phyloP scores from a whole-genome alignment of 2,329 filamentous ascomycete genomes.

The Ophiosphaerella korrae region DNA sequence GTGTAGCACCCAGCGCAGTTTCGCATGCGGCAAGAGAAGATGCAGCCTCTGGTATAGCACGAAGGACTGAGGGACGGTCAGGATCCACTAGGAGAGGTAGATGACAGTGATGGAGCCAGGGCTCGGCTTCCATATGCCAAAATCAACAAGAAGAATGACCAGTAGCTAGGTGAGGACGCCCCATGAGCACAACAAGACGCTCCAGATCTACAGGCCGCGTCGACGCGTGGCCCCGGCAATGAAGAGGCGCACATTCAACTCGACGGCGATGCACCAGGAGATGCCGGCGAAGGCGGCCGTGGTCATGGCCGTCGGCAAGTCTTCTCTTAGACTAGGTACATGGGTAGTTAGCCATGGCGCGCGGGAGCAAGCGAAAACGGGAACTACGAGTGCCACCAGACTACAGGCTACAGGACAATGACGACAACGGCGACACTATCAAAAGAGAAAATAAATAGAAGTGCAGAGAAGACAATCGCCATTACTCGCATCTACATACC shows the following conservation, averaged over 20 bases:
- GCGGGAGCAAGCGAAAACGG: neutral
- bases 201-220: slow-evolving; percentile 55
- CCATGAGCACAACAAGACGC: slow-evolving; percentile 11
- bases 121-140: slow-evolving; percentile 48
- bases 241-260: slow-evolving; percentile 50
- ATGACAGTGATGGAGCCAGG: slow-evolving; percentile 47
- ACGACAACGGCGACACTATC: neutral
- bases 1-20: slow-evolving; percentile 48
- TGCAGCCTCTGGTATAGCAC: slow-evolving; percentile 65
- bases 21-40: slow-evolving; percentile 53
- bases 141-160: slow-evolving; percentile 49
- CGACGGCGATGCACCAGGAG: slow-evolving; percentile 40
- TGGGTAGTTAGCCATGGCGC: slow-evolving; percentile 1
- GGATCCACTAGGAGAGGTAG: slow-evolving; percentile 58
- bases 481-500: neutral
- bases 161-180: slow-evolving; percentile 44
- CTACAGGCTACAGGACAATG: neutral
- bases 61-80: slow-evolving; percentile 63
- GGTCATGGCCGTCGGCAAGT: slow-evolving; percentile 14
- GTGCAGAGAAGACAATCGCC: neutral
- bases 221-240: slow-evolving; percentile 17
- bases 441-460: neutral
- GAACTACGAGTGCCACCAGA: no score
- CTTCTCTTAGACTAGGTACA: slow-evolving; percentile 2
- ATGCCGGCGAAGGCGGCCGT: slow-evolving; percentile 18